Conservation (phyloP, 495 filamentous ascomycete species). For the Aspergillus cristatus region DNA sequence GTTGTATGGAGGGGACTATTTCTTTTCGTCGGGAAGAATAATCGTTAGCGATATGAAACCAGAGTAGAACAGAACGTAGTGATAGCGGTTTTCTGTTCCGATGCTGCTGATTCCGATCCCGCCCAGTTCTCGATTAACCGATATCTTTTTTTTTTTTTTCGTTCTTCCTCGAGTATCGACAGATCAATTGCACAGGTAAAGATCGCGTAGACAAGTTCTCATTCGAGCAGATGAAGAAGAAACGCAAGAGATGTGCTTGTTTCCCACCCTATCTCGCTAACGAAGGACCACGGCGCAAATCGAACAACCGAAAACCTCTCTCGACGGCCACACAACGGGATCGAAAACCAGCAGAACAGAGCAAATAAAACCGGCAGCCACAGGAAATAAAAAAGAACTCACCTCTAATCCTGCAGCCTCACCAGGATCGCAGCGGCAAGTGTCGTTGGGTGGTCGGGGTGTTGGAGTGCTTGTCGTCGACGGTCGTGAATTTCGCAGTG, state of each 20-base stretch:
- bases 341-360: no score
- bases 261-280: background rate
- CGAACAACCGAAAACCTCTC: constrained; percentile 16
- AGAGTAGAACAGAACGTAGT: no score
- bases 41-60: background rate
- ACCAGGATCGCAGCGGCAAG: constrained; percentile 38
- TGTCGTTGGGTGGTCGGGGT: constrained; percentile 37
- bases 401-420: constrained; percentile 42
- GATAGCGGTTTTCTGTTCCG: background rate
- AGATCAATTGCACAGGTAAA: background rate
- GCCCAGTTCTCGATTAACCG: constrained; percentile 1
- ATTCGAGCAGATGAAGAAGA: background rate
- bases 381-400: constrained; percentile 23
- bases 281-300: constrained; percentile 3
- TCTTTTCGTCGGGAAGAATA: background rate
- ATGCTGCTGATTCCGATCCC: constrained; percentile 2
- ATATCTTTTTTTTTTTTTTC: background rate
- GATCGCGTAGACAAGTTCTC: background rate
- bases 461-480: constrained; percentile 31
- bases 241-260: background rate
- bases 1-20: constrained; percentile 46
- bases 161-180: background rate
- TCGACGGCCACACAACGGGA: no score
- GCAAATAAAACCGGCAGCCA: constrained; percentile 5
- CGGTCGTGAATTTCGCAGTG: constrained; percentile 40